Evolutionary conservation across 2,329 filamentous ascomycete species (phyloP), one percentile per base, ranked within the genome.

Genomic region (Penicillium sp.): DNA sequence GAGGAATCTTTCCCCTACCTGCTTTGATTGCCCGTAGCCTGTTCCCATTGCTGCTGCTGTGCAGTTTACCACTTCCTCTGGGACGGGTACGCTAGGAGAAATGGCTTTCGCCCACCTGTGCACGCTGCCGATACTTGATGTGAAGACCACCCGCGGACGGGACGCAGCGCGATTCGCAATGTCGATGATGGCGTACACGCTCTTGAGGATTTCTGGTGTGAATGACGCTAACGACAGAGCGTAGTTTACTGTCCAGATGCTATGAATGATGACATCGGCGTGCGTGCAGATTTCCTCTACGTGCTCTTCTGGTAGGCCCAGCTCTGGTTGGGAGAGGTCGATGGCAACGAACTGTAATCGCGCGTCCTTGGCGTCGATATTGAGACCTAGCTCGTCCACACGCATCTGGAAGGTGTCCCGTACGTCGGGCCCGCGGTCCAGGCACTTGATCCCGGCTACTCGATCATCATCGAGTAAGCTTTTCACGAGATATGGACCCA

Each of bases 201-300:
- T 56, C 35, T 46, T 47, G 6, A 58, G 43, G 18, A 58, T 56
- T 31, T 56, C 50, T 1, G 43, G 56, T 25, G 46, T 23, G n/a
- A 58, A 58, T 5, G 56, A 56, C 2, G 54, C 45, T 6, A 58
- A 25, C 4, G 56, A 56, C 2, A 56, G 26, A 6, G 53, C 45
- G 25, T 56, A 58, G 22, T 58, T 56, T 12, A 58, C 53, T n/a
- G 54, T 44, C 56, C 56, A 58, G 14, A 53, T 43, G 22, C 53
- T 56, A 43, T 58, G 56, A 11, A 58, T 56, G 15, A 58, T 56
- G 9, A 58, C 50, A 22, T 58, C 40, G 12, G 47, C 47, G 8
- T 56, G 27, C n/a, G 41, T 44, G 22, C 26, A 43, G 6, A 58
- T 58, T 27, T 58, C 53, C 11, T 51, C 29, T n/a, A 58, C 25